Evolutionary conservation across 2,329 filamentous ascomycete species (phyloP), one percentile per base, ranked within the genome.

Genomic region (Pseudogymnoascus sp.): DNA sequence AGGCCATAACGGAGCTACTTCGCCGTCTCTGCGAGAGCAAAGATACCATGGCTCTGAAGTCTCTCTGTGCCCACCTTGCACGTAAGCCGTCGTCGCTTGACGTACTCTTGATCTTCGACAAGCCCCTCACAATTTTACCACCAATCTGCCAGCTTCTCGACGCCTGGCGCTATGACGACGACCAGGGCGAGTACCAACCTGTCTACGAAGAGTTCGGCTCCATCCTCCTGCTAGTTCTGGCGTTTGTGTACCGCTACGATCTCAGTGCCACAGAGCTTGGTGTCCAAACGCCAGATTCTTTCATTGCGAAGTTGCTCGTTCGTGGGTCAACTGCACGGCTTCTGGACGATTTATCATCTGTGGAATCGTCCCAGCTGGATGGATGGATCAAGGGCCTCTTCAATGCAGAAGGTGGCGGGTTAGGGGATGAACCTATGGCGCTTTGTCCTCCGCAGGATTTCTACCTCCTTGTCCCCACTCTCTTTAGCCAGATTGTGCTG

Each of bases 151-250:
- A 87, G 21, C 78, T 93, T 9, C 79, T 96, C 11, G 90, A 95
- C 68, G 85, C 84, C 65, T 95, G 90, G 90, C 80, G 83, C 9
- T 91, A 93, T 69, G 90, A 93, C 40, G 89, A 92, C 65, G 90
- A 93, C 68, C 89, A 93, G 75, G 87, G 85, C 62, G 91, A 95
- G 71, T 91, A 91, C 69, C 90, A 93, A 72, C 90, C 90, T 0
- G 86, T 92, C 0, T 95, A 95, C 69, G 91, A 95, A 70, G 91
- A 96, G 69, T 95, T 93, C 68, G 89, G 90, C 0, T 86, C 88
- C 0, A 86, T 93, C 14, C 76, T 95, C 6, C 80, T 95, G 1
- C 78, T 95, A 2, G 81, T 92, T 0, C 75, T 93, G 61, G 88
- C 88, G 0, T 88, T 92, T 66, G 82, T 88, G n/a, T 84, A 91